Percentiles rank a stretch among this genome's conserved stretches.
Evolutionary conservation across 441 rosid species (phyloP).

Genomic region (Corymbia calophylla): DNA sequence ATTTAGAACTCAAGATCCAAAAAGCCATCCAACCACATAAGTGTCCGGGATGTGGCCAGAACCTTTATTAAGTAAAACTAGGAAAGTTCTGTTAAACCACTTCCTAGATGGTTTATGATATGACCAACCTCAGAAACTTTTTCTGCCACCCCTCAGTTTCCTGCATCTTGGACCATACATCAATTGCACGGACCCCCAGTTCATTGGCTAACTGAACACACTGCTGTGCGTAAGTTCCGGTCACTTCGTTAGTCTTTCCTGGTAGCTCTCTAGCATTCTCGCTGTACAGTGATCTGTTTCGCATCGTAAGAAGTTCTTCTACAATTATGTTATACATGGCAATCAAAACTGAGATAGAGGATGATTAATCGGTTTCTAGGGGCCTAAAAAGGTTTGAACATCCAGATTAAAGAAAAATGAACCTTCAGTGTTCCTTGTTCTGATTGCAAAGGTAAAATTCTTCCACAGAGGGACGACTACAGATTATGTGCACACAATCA

Average conservation of each 20-base stretch:
- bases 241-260: slow-evolving; percentile 71
- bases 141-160: slow-evolving; percentile 78
- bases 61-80: background rate
- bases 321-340: background rate
- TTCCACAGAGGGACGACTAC: background rate
- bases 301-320: background rate
- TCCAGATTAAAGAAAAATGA: background rate
- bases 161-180: slow-evolving; percentile 93
- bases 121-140: slow-evolving; percentile 59
- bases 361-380: background rate
- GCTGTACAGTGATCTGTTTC: slow-evolving; percentile 54
- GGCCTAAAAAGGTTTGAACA: background rate
- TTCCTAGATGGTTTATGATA: background rate
- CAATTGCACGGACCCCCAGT: slow-evolving; percentile 39
- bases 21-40: background rate
- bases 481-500: background rate
- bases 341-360: background rate
- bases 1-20: background rate
- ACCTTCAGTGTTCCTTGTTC: background rate
- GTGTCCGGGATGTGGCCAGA: background rate
- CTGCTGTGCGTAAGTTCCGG: slow-evolving; percentile 67
- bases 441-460: background rate
- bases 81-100: background rate
- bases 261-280: slow-evolving; percentile 64
- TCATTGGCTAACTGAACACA: slow-evolving; percentile 67